Evolutionary conservation across 345 rosid species (phyloP).

Genomic region (Populus tremula): DNA sequence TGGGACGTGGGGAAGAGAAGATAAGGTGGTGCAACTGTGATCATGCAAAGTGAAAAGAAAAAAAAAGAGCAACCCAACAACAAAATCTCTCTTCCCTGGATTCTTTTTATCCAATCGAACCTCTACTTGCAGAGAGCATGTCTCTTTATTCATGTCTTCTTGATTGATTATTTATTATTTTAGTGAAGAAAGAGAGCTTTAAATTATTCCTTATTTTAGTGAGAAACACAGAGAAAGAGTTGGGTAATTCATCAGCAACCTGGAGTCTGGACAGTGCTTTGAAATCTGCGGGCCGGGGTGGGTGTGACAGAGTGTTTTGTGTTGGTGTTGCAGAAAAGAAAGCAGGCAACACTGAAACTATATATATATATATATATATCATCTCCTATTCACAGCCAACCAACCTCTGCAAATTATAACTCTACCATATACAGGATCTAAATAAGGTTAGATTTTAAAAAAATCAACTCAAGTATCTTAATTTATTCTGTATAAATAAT

Average conservation of each 20-base stretch:
- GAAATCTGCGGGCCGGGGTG: conserved; percentile 20
- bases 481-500: too few relatives aligned
- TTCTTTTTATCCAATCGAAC: conserved; percentile 50
- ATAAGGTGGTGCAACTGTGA: conserved; percentile 45
- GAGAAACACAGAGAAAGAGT: not conserved
- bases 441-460: too few relatives aligned
- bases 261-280: conserved; percentile 21
- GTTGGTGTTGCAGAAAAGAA: conserved; percentile 26
- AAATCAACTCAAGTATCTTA: too few relatives aligned
- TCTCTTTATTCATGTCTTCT: conserved; percentile 39
- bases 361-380: not conserved
- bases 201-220: not conserved
- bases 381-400: not conserved
- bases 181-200: not conserved
- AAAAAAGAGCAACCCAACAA: conserved; percentile 28
- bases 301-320: conserved; percentile 4
- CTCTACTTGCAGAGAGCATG: conserved; percentile 47
- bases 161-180: not conserved
- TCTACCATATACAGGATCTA: too few relatives aligned
- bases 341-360: conserved; percentile 16
- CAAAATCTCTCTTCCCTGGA: conserved; percentile 36
- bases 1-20: conserved; percentile 43
- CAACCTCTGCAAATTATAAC: conserved; percentile 12
- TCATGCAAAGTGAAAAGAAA: conserved; percentile 27
- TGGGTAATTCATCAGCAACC: not conserved